Conservation (phyloP, 495 filamentous ascomycete genomes). For the Penicillium maclennaniae region DNA sequence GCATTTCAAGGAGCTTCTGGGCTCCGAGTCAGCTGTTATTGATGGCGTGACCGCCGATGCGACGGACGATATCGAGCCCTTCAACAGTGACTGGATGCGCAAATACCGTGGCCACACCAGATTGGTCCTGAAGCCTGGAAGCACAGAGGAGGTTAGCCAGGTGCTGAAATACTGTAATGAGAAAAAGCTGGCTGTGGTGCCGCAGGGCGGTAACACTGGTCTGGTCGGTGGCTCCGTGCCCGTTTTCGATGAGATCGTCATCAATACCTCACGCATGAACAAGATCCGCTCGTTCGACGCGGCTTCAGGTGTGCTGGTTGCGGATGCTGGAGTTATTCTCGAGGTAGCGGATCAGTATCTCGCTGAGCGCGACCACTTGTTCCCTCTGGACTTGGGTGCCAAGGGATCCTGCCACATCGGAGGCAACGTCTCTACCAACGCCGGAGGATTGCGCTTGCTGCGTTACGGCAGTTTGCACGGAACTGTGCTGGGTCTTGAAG, state of each 20-base stretch:
- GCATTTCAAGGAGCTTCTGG: slow-evolving; percentile 73
- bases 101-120: slow-evolving; percentile 91
- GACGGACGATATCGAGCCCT: slow-evolving; percentile 78
- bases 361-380: slow-evolving; percentile 74
- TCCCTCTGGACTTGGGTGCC: slow-evolving; percentile 91
- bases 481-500: slow-evolving; percentile 86
- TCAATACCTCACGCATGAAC: slow-evolving; percentile 86
- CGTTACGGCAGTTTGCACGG: slow-evolving; percentile 94
- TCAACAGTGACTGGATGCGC: slow-evolving; percentile 98
- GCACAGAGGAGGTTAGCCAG: slow-evolving; percentile 79
- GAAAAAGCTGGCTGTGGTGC: slow-evolving; percentile 86
- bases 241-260: slow-evolving; percentile 95
- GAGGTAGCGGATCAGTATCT: slow-evolving; percentile 83
- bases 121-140: slow-evolving; percentile 79
- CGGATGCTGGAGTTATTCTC: slow-evolving; percentile 85
- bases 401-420: slow-evolving; percentile 98
- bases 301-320: slow-evolving; percentile 85
- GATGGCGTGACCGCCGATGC: slow-evolving; percentile 73
- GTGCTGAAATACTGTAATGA: slow-evolving; percentile 92
- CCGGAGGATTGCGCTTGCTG: slow-evolving; percentile 83
- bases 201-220: slow-evolving; percentile 94
- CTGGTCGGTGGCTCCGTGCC: slow-evolving; percentile 92
- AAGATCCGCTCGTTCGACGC: slow-evolving; percentile 86
- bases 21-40: slow-evolving; percentile 72
- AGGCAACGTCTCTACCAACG: slow-evolving; percentile 97